phyloP scores from a whole-genome alignment of 495 filamentous ascomycete species.

The Glutinoglossum americanum region DNA sequence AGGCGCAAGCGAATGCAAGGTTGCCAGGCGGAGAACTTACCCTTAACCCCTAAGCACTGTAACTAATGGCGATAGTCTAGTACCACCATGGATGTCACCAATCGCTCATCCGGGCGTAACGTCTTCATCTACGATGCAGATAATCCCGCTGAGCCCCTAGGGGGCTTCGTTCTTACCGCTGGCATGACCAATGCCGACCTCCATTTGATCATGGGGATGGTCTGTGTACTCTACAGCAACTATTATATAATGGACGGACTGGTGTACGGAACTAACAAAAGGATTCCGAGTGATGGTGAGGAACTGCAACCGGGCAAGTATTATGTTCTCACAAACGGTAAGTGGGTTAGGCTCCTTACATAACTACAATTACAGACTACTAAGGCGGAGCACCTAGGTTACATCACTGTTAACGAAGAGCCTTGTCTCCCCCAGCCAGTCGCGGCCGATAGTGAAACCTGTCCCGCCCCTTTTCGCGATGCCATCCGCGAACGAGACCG shows the following conservation, averaged over 20 bases:
- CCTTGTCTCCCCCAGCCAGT: not conserved
- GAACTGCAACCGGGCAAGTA: slow-evolving; percentile 15
- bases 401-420: not conserved
- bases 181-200: slow-evolving; percentile 19
- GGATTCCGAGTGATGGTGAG: slow-evolving; percentile 12
- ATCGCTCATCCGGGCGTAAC: slow-evolving; percentile 14
- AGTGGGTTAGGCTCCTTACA: slow-evolving; percentile 5
- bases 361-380: slow-evolving; percentile 2
- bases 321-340: slow-evolving; percentile 14
- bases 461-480: slow-evolving; percentile 13
- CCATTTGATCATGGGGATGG: slow-evolving; percentile 16
- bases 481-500: slow-evolving; percentile 15
- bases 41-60: no score
- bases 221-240: slow-evolving; percentile 10
- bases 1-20: no score
- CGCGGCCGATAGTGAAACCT: slow-evolving; percentile 9
- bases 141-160: slow-evolving; percentile 12
- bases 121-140: slow-evolving; percentile 16
- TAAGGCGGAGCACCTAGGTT: not conserved
- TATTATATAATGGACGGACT: slow-evolving; percentile 12
- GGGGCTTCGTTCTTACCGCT: slow-evolving; percentile 15
- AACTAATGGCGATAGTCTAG: no score
- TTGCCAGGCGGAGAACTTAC: no score
- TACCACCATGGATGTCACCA: no score
- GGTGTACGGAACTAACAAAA: slow-evolving; percentile 11